Percentiles rank a stretch among this genome's conserved stretches.
Conservation (phyloP, 225 moss, liverwort and hornwort genomes). For the Climacium dendroides region DNA sequence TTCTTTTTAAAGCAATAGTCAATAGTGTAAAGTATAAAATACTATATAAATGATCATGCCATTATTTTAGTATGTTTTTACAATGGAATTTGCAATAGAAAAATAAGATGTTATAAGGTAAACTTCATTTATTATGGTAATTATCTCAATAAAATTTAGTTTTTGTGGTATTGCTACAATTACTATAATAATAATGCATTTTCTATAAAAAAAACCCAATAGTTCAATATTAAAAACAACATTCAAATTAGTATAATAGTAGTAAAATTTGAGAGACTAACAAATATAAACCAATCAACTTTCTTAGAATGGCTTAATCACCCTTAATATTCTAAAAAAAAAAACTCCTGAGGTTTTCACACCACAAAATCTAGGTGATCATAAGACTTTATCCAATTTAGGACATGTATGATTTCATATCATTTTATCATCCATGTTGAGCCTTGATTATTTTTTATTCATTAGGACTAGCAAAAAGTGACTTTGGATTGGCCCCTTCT, state of each 20-base stretch:
- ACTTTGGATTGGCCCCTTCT: accelerated
- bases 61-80: no score
- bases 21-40: no score
- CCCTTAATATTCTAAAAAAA: accelerated
- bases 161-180: no score
- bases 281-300: background rate
- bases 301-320: background rate
- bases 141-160: no score
- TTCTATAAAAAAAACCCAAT: no score
- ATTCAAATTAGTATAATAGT: background rate
- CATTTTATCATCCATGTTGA: background rate
- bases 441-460: background rate
- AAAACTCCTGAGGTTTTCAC: background rate
- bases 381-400: background rate
- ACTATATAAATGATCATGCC: no score
- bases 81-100: no score
- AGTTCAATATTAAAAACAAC: no score
- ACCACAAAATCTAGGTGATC: accelerated
- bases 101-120: no score
- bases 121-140: no score
- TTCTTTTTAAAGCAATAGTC: no score
- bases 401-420: background rate
- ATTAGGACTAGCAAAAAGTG: background rate
- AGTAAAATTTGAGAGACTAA: background rate
- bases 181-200: no score